These are phyloP conservation scores for Limonomyces culmigenus DNA, from an alignment of 1,284 basidiomycete genomes.

Conservation along the genomic window DNA sequence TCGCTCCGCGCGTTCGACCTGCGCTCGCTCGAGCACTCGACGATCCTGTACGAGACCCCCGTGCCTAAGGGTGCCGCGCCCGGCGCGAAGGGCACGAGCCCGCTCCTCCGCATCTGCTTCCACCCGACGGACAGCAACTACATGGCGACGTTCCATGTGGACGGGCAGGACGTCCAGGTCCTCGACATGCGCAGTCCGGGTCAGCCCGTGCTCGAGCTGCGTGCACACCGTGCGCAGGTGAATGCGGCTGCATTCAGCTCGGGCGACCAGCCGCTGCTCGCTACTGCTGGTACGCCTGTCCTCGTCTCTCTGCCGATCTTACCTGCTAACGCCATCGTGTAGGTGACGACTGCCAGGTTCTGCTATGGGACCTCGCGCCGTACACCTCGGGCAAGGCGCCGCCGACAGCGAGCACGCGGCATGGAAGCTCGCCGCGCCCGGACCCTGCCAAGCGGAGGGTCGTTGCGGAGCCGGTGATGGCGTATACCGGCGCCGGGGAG, in stretches of 20 bases:
- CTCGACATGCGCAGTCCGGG: slow-evolving; percentile 91
- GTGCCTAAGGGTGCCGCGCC: slow-evolving; percentile 49
- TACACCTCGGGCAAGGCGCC: slow-evolving; percentile 35
- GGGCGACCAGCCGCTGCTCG: slow-evolving; percentile 64
- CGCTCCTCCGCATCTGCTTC: slow-evolving; percentile 72
- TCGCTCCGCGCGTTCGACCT: slow-evolving; percentile 93
- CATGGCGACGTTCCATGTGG: slow-evolving; percentile 88
- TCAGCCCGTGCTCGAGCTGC: slow-evolving; percentile 83
- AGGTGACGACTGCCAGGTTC: slow-evolving; percentile 86
- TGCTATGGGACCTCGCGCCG: slow-evolving; percentile 77
- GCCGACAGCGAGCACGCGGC: slow-evolving; percentile 43
- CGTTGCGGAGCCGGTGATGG: slow-evolving; percentile 63
- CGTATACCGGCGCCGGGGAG: slow-evolving; percentile 66
- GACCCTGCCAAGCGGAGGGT: slow-evolving; percentile 62
- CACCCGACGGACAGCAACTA: slow-evolving; percentile 80
- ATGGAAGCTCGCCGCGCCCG: slow-evolving; percentile 53
- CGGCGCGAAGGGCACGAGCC: slow-evolving; percentile 49
- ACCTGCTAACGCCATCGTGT: slow-evolving; percentile 6
- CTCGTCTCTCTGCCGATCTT: slow-evolving; percentile 2
- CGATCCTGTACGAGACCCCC: slow-evolving; percentile 94
- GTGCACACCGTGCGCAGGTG: slow-evolving; percentile 60
- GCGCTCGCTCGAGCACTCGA: slow-evolving; percentile 92
- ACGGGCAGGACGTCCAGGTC: slow-evolving; percentile 74
- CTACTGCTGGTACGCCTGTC: slow-evolving; percentile 69
- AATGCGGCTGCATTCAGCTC: slow-evolving; percentile 84